A percentile compares a stretch with the other conserved stretches of the same genome.
Evolutionary conservation across 2,329 filamentous ascomycete genomes (phyloP).

Genomic region (Apiospora aurea): DNA sequence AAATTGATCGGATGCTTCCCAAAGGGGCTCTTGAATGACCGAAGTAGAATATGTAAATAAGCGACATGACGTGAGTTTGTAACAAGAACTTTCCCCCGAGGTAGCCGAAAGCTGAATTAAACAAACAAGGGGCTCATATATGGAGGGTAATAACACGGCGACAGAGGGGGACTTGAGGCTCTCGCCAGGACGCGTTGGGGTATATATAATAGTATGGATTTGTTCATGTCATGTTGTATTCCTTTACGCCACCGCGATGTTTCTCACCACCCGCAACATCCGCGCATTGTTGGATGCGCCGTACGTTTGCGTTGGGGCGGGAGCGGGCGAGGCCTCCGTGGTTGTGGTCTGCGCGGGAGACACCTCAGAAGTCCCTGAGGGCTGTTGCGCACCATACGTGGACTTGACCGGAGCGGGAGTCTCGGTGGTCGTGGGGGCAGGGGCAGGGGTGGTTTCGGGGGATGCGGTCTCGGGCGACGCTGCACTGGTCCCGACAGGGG

Average conservation of each 20-base stretch:
- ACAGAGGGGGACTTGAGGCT: not conserved
- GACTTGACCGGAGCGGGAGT: not conserved
- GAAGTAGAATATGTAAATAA: not conserved
- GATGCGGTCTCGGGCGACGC: too few species aligned
- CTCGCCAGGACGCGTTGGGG: not conserved
- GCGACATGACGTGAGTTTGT: not conserved
- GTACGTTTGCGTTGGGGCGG: conserved; percentile 4
- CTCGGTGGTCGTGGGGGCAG: not conserved
- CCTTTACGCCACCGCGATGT: not conserved
- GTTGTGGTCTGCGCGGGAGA: not conserved
- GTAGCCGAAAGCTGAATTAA: not conserved
- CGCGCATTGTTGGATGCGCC: not conserved
- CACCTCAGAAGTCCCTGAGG: not conserved
- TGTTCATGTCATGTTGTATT: not conserved
- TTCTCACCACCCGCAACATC: not conserved
- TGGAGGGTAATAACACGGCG: not conserved
- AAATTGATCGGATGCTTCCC: not conserved
- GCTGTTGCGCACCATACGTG: not conserved
- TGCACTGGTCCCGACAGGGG: not conserved
- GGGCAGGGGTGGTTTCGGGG: not conserved
- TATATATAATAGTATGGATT: not conserved
- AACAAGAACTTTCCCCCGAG: not conserved
- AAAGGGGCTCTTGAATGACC: not conserved
- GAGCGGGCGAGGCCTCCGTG: not conserved
- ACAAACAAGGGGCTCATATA: not conserved